A percentile compares a stretch with the other conserved stretches of the same genome.
These are phyloP conservation scores for Colletotrichum kahawae DNA, from an alignment of 2,329 filamentous ascomycete genomes.

Conservation along the genomic window DNA sequence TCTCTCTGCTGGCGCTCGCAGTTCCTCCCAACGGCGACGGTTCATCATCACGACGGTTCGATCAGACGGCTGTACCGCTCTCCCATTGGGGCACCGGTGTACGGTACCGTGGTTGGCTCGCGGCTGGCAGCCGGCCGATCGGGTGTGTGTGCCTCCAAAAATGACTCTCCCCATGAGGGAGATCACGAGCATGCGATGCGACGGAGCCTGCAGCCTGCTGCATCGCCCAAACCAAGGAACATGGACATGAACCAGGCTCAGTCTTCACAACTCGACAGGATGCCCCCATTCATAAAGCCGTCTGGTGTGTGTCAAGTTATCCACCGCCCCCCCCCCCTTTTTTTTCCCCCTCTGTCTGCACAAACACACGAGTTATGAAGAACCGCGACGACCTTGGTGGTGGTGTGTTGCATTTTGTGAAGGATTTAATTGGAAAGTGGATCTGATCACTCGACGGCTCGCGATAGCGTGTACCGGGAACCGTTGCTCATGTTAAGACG, in stretches of 20 bases:
- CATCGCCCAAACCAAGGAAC: not conserved
- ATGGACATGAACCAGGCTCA: not conserved
- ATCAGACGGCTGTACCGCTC: not conserved
- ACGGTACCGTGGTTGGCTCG: not conserved
- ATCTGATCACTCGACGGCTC: conserved; percentile 3
- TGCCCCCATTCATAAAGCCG: not conserved
- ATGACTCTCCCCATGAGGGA: not conserved
- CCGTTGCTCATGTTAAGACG: not conserved
- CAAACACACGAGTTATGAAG: conserved; percentile 3
- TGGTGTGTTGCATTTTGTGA: conserved; percentile 19
- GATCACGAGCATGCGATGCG: not conserved
- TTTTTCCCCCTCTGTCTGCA: not conserved
- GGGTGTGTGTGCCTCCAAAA: conserved; percentile 2
- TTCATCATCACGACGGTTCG: not conserved
- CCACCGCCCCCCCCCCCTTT: conserved; percentile 12
- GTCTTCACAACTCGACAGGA: not conserved
- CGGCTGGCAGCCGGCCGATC: not conserved
- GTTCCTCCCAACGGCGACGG: not conserved
- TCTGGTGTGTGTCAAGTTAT: conserved; percentile 14
- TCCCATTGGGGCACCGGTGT: not conserved
- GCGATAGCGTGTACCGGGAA: not conserved
- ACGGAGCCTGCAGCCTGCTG: not conserved
- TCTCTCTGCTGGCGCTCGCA: not conserved
- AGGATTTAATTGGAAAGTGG: conserved; percentile 20
- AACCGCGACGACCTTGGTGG: not conserved